These are phyloP conservation scores for Pichia sp. DNA, from an alignment of 1,139 yeast genomes.

Conservation along the genomic window DNA sequence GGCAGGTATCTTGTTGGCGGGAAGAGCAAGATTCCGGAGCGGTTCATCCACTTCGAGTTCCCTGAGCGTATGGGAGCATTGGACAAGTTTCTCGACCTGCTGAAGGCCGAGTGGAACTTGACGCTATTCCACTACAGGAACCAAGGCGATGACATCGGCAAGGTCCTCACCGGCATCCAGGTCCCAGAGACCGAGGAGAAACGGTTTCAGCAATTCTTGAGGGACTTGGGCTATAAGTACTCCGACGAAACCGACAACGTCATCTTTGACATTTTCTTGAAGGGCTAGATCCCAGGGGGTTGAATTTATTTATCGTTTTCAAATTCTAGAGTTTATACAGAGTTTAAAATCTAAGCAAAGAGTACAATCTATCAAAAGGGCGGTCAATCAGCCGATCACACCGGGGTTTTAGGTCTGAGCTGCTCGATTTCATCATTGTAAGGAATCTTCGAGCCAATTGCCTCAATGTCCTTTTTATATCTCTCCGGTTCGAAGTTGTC, in stretches of 20 bases:
- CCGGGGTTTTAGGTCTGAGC: constrained; percentile 79
- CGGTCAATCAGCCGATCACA: neutral
- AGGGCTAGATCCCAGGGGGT: neutral
- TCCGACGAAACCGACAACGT: constrained; percentile 80
- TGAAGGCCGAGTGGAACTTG: constrained; percentile 82
- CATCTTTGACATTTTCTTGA: constrained; percentile 72
- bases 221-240: constrained; percentile 69
- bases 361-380: neutral
- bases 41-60: constrained; percentile 80
- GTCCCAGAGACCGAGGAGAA: constrained; percentile 70
- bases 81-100: constrained; percentile 65
- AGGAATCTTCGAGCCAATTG: constrained; percentile 52
- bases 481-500: constrained; percentile 58
- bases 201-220: constrained; percentile 63
- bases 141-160: constrained; percentile 93
- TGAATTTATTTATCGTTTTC: neutral
- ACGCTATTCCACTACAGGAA: constrained; percentile 94
- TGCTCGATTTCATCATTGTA: constrained; percentile 68
- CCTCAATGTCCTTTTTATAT: constrained; percentile 41
- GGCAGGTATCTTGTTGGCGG: constrained; percentile 97
- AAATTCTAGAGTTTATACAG: neutral
- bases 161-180: constrained; percentile 82
- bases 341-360: constrained; percentile 4
- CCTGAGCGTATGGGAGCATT: constrained; percentile 98
- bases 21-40: constrained; percentile 65